phyloP scores from a whole-genome alignment of 495 filamentous ascomycete genomes.

The Niebla homalea region DNA sequence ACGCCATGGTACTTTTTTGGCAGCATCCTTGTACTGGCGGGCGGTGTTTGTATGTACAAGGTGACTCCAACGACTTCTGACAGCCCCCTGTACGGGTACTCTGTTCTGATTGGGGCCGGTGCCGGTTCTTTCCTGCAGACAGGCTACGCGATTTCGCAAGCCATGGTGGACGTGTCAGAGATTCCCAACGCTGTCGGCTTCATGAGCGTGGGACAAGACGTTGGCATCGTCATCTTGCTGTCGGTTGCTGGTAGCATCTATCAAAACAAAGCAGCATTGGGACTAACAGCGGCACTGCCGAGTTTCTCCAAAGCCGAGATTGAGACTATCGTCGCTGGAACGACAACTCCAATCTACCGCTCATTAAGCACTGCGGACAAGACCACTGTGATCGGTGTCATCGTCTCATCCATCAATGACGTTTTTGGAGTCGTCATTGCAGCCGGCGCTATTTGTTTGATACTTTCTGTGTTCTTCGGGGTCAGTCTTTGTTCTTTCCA shows the following conservation, averaged over 20 bases:
- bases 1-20: conserved; percentile 44
- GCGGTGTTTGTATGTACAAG: conserved; percentile 37
- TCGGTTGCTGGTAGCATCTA: neutral
- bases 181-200: conserved; percentile 34
- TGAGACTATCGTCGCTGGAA: neutral
- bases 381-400: too few relatives aligned
- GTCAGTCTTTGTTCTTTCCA: too few relatives aligned
- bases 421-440: too few relatives aligned
- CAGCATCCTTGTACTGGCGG: conserved; percentile 34
- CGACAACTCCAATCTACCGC: neutral
- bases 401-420: too few relatives aligned
- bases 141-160: conserved; percentile 40
- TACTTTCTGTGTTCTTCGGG: too few relatives aligned
- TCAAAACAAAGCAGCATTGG: neutral
- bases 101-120: conserved; percentile 30
- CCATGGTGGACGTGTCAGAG: conserved; percentile 26
- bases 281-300: neutral
- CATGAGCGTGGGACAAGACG: conserved; percentile 24
- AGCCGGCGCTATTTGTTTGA: too few relatives aligned
- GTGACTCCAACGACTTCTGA: conserved; percentile 24
- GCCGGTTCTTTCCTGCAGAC: conserved; percentile 37
- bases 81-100: conserved; percentile 36
- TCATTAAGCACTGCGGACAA: too few relatives aligned
- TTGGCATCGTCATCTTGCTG: neutral
- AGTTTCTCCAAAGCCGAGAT: neutral